Percentiles rank a stretch among this genome's conserved stretches.
These are phyloP conservation scores for Pseudocercospora pini-densiflorae DNA, from an alignment of 2,329 filamentous ascomycete genomes.

Conservation along the genomic window DNA sequence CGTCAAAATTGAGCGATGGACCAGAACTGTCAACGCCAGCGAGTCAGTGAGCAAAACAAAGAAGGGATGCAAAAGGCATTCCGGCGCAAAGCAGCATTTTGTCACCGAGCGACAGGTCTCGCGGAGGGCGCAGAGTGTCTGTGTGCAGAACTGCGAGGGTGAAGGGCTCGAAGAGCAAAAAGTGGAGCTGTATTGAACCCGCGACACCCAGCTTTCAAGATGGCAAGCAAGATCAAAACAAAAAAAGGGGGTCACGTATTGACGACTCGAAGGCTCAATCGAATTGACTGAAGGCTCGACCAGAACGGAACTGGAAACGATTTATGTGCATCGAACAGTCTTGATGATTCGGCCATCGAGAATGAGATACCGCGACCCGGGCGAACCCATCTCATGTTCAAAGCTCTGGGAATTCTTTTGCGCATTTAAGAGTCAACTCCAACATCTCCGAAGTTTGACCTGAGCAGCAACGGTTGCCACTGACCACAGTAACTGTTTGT, in stretches of 20 bases:
- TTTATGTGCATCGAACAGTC: background rate
- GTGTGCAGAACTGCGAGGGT: background rate
- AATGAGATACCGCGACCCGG: background rate
- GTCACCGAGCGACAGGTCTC: background rate
- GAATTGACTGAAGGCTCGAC: background rate
- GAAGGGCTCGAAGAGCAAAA: background rate
- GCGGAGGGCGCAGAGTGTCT: background rate
- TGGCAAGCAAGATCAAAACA: background rate
- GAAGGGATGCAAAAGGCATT: background rate
- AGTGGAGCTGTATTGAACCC: background rate
- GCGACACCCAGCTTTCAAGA: background rate
- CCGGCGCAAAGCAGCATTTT: background rate
- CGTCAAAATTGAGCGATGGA: too few species aligned
- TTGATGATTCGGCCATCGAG: background rate
- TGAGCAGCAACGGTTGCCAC: background rate
- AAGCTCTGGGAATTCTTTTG: background rate
- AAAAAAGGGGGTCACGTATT: background rate
- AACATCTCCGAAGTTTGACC: background rate
- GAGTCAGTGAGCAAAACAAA: too few species aligned
- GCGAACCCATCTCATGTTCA: background rate
- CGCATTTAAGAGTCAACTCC: background rate
- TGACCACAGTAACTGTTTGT: background rate
- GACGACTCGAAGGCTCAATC: background rate
- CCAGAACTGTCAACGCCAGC: too few species aligned
- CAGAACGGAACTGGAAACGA: background rate